Evolutionary conservation across 495 filamentous ascomycete genomes (phyloP).

Genomic region (Neurospora tetraspora): DNA sequence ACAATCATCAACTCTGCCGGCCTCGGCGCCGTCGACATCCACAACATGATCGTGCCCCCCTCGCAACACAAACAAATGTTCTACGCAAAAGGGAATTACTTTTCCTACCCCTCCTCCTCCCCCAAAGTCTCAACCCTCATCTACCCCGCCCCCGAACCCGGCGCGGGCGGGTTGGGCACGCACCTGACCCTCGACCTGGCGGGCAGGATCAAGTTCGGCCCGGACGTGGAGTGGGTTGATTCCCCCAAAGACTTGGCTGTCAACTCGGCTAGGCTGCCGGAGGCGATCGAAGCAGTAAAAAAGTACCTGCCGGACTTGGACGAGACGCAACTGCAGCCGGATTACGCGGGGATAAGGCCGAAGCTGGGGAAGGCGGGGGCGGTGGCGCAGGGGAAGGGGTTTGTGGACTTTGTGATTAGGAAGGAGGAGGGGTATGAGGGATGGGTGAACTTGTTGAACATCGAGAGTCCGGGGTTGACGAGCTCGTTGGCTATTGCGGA

Average conservation of each 20-base stretch:
- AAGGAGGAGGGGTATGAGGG: constrained; percentile 73
- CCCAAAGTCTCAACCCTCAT: constrained; percentile 67
- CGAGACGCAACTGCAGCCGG: constrained; percentile 53
- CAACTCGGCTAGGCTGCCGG: constrained; percentile 46
- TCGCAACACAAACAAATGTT: constrained; percentile 48
- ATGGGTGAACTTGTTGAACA: constrained; percentile 88
- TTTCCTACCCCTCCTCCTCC: constrained; percentile 59
- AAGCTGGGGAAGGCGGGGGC: constrained; percentile 60
- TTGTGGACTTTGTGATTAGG: constrained; percentile 77
- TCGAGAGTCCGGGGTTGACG: constrained; percentile 92
- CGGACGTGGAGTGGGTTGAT: constrained; percentile 89
- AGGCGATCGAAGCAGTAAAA: constrained; percentile 63
- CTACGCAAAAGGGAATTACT: constrained; percentile 95
- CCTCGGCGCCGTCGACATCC: constrained; percentile 61
- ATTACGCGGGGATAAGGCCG: constrained; percentile 87
- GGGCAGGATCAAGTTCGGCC: constrained; percentile 82
- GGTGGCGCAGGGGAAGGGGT: constrained; percentile 47
- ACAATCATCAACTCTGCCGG: constrained; percentile 82
- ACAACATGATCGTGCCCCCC: constrained; percentile 69
- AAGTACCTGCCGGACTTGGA: constrained; percentile 70
- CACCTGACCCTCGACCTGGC: constrained; percentile 87
- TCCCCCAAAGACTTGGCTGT: constrained; percentile 29
- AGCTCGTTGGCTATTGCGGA: constrained; percentile 83
- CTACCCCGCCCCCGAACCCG: constrained; percentile 76
- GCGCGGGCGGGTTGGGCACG: constrained; percentile 78